phyloP scores from a whole-genome alignment of 176 grass and related monocot species.

The Melocanna baccifera region DNA sequence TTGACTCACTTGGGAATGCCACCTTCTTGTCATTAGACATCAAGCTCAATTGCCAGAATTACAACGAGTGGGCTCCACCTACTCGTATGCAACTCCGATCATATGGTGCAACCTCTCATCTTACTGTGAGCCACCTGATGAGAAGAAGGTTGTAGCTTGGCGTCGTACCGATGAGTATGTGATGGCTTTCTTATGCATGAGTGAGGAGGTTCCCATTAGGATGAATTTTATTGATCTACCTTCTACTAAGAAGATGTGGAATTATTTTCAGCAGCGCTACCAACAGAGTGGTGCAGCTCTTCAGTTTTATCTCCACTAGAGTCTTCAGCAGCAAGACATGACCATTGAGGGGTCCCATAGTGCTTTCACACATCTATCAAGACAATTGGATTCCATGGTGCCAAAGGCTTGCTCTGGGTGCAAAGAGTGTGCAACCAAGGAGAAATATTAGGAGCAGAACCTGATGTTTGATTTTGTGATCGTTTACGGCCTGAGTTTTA shows the following conservation, averaged over 20 bases:
- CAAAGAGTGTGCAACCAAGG: background rate
- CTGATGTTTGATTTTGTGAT: too few relatives aligned
- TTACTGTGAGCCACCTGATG: background rate
- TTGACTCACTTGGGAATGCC: too few relatives aligned
- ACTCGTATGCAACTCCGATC: background rate
- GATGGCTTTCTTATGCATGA: conserved; percentile 5
- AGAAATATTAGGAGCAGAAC: too few relatives aligned
- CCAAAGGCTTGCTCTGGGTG: background rate
- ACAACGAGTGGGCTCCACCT: background rate
- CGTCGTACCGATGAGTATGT: background rate
- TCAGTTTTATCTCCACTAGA: background rate
- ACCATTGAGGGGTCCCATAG: background rate
- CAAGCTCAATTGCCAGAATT: background rate
- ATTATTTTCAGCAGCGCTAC: too few relatives aligned
- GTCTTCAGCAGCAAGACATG: background rate
- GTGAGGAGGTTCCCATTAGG: background rate
- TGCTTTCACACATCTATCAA: background rate
- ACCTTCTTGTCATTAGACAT: background rate
- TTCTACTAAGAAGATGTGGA: background rate
- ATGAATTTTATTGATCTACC: background rate
- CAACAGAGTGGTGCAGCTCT: background rate
- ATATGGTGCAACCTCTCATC: background rate
- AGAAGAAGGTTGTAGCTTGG: background rate
- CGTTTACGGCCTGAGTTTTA: too few relatives aligned
- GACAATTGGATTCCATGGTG: background rate